A percentile compares a stretch with the other conserved stretches of the same genome.
Evolutionary conservation across 2,329 filamentous ascomycete species (phyloP).

Genomic region (Gnomoniopsis sp.): DNA sequence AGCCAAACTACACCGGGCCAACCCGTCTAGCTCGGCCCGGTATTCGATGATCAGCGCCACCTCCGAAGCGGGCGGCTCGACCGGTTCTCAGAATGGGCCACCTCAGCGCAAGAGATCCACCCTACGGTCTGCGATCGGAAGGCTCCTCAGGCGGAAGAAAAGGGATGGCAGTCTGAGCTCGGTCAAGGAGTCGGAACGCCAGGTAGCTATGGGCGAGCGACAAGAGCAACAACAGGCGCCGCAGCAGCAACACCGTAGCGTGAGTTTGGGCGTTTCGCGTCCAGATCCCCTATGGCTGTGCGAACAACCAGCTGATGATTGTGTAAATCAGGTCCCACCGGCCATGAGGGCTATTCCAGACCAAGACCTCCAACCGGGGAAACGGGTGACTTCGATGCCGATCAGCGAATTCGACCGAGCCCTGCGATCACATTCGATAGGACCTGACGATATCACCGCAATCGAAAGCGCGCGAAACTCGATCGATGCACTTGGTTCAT

Average conservation of each 20-base stretch:
- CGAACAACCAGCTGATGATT: constrained; percentile 1
- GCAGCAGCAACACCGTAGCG: constrained; percentile 44
- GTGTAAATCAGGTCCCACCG: constrained; percentile 9
- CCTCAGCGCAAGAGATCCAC: constrained; percentile 57
- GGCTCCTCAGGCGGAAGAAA: constrained; percentile 57
- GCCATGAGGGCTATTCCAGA: background rate
- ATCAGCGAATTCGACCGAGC: constrained; percentile 60
- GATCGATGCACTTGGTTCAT: constrained; percentile 34
- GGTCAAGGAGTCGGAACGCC: constrained; percentile 25
- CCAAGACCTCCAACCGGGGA: constrained; percentile 34
- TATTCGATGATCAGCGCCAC: constrained; percentile 47
- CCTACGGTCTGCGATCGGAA: constrained; percentile 52
- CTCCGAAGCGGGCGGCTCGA: constrained; percentile 29
- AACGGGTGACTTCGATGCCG: constrained; percentile 57
- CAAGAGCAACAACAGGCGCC: constrained; percentile 7
- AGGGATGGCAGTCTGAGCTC: constrained; percentile 37
- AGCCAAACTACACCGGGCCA: constrained; percentile 31
- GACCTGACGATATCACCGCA: constrained; percentile 50
- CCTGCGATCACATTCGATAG: constrained; percentile 58
- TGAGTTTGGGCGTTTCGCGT: constrained; percentile 32
- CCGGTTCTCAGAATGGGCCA: constrained; percentile 11
- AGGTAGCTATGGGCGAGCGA: constrained; percentile 24
- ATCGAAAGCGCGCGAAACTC: constrained; percentile 55
- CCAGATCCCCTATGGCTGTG: background rate
- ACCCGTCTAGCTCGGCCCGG: constrained; percentile 38